phyloP scores from a whole-genome alignment of 495 filamentous ascomycete species.

The Staphylotrichum tortipilum region DNA sequence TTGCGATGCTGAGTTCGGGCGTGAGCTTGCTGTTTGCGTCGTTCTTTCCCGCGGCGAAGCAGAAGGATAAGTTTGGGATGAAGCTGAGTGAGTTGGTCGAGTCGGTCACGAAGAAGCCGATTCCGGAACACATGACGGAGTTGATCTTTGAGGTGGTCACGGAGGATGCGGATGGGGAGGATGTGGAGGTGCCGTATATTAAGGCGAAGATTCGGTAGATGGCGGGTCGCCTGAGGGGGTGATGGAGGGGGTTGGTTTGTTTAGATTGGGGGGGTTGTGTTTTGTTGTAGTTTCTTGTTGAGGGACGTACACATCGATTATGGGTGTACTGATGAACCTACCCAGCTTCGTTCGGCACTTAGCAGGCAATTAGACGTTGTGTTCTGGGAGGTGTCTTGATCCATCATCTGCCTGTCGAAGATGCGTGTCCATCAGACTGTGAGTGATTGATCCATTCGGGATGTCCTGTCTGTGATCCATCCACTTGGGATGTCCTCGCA shows the following conservation, averaged over 20 bases:
- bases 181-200: slow-evolving; percentile 96
- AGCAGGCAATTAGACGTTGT: too few species aligned
- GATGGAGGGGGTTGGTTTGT: neutral
- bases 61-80: slow-evolving; percentile 59
- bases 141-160: slow-evolving; percentile 94
- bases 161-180: slow-evolving; percentile 82
- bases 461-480: too few species aligned
- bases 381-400: too few species aligned
- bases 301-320: too few species aligned
- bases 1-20: slow-evolving; percentile 91
- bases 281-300: too few species aligned
- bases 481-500: too few species aligned
- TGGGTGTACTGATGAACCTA: too few species aligned
- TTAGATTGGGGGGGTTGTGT: neutral
- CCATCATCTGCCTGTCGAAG: too few species aligned
- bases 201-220: slow-evolving; percentile 60
- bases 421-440: too few species aligned
- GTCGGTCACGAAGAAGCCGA: slow-evolving; percentile 80
- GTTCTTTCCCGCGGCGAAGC: slow-evolving; percentile 84
- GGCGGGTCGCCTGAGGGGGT: neutral
- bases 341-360: too few species aligned
- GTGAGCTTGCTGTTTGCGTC: slow-evolving; percentile 93
- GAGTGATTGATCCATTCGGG: too few species aligned
- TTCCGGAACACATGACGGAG: slow-evolving; percentile 87
- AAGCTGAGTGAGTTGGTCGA: slow-evolving; percentile 78